Percentiles rank a stretch among this genome's conserved stretches.
Conservation (phyloP, 441 rosid species). For the Pelargonium citronellum region DNA sequence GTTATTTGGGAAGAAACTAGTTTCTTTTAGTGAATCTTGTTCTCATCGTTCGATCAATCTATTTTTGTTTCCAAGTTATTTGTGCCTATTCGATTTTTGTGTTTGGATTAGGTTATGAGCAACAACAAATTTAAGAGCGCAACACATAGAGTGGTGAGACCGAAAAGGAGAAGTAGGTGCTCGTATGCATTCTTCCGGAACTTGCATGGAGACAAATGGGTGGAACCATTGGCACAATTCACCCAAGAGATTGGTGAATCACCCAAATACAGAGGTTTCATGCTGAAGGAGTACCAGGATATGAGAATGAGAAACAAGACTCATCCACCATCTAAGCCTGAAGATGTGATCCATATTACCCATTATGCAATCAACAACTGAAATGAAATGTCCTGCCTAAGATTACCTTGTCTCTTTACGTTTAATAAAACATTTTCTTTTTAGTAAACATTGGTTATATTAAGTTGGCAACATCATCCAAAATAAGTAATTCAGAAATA, state of each 20-base stretch:
- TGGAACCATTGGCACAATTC: slow-evolving; percentile 27
- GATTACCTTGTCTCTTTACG: too few species aligned
- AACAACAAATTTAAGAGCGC: slow-evolving; percentile 26
- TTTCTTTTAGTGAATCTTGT: too few species aligned
- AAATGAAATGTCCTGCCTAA: not conserved
- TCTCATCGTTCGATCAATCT: not conserved
- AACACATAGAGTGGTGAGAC: slow-evolving; percentile 20
- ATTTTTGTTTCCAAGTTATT: too few species aligned
- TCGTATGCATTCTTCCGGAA: slow-evolving; percentile 27
- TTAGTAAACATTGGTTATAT: too few species aligned
- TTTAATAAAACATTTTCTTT: too few species aligned
- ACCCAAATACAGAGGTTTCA: slow-evolving; percentile 21
- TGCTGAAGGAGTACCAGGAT: slow-evolving; percentile 21
- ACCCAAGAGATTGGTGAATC: slow-evolving; percentile 20
- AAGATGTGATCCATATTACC: slow-evolving; percentile 21
- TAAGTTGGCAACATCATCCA: too few species aligned
- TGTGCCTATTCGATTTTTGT: not conserved
- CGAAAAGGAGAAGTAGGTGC: slow-evolving; percentile 13
- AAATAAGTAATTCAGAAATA: too few species aligned
- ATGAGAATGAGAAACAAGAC: slow-evolving; percentile 23
- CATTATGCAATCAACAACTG: slow-evolving; percentile 16
- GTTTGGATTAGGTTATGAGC: slow-evolving; percentile 17
- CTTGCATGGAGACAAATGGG: slow-evolving; percentile 22
- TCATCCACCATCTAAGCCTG: slow-evolving; percentile 24
- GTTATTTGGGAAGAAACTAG: too few species aligned